Evolutionary conservation across 495 filamentous ascomycete species (phyloP).

Genomic region (Staphylotrichum tortipilum): DNA sequence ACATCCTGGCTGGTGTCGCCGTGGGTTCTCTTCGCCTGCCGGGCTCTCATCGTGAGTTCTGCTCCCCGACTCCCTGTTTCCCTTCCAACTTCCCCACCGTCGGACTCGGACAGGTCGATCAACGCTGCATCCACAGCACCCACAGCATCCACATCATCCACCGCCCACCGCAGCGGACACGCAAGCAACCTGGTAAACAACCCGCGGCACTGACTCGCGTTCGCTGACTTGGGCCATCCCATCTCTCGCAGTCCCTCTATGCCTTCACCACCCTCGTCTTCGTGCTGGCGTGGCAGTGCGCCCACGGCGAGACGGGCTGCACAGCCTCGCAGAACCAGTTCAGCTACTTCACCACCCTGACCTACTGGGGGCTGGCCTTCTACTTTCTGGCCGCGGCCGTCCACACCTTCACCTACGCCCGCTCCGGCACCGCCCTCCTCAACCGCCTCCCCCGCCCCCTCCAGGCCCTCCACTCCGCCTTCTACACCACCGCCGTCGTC

Average conservation of each 20-base stretch:
- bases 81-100: too few species aligned
- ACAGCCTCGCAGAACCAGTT: constrained; percentile 42
- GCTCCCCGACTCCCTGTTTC: background rate
- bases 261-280: constrained; percentile 62
- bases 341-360: constrained; percentile 71
- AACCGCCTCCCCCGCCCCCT: constrained; percentile 52
- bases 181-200: too few species aligned
- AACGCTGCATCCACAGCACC: too few species aligned
- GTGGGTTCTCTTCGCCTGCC: constrained; percentile 45
- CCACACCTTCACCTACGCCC: constrained; percentile 60
- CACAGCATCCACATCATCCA: background rate
- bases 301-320: constrained; percentile 20
- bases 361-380: constrained; percentile 73
- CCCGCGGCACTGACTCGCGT: constrained; percentile 1
- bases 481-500: constrained; percentile 57
- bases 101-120: too few species aligned
- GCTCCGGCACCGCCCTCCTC: constrained; percentile 46
- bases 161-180: too few species aligned
- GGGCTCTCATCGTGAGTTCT: constrained; percentile 47
- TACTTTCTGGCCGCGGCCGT: constrained; percentile 57
- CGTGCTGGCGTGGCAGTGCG: constrained; percentile 52
- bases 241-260: constrained; percentile 54
- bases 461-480: constrained; percentile 55
- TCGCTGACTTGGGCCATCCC: background rate
- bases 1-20: constrained; percentile 74